phyloP scores from a whole-genome alignment of 306 rosid genomes.

The Geum urbanum region DNA sequence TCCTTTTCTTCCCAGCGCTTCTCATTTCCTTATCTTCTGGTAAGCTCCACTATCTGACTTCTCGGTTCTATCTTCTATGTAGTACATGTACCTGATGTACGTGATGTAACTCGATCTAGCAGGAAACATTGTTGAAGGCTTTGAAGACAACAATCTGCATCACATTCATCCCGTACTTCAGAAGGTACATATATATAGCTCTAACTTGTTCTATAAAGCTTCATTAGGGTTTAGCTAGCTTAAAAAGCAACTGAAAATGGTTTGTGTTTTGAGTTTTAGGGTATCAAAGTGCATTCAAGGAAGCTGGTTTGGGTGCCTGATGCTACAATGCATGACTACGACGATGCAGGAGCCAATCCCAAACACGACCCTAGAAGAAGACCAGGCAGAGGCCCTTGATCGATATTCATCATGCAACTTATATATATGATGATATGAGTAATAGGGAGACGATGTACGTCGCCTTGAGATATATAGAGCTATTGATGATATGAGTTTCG shows the following conservation, averaged over 20 bases:
- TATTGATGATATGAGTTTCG: slow-evolving; percentile 11
- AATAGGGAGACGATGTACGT: slow-evolving; percentile 17
- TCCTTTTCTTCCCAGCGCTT: slow-evolving; percentile 39
- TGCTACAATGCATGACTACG: slow-evolving; percentile 57
- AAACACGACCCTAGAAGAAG: slow-evolving; percentile 50
- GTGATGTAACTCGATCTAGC: slow-evolving; percentile 4
- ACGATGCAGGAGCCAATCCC: slow-evolving; percentile 52
- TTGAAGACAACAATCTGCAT: slow-evolving; percentile 42
- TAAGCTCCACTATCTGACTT: slow-evolving; percentile 13
- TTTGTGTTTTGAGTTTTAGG: slow-evolving; percentile 34
- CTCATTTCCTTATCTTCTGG: slow-evolving; percentile 54
- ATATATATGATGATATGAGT: too few relatives aligned
- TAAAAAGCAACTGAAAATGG: neutral
- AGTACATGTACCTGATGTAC: slow-evolving; percentile 24
- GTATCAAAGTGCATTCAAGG: slow-evolving; percentile 35
- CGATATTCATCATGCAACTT: neutral
- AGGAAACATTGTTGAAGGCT: slow-evolving; percentile 39
- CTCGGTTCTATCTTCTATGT: too few relatives aligned
- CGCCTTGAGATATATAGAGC: slow-evolving; percentile 18
- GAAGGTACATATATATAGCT: slow-evolving; percentile 35
- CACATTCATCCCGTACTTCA: slow-evolving; percentile 26
- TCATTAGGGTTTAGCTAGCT: too few relatives aligned
- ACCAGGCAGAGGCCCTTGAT: slow-evolving; percentile 58
- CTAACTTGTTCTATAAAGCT: neutral
- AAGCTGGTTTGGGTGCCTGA: slow-evolving; percentile 36